phyloP scores from a whole-genome alignment of 108 stramenopile species.

The Bacterosira constricta region DNA sequence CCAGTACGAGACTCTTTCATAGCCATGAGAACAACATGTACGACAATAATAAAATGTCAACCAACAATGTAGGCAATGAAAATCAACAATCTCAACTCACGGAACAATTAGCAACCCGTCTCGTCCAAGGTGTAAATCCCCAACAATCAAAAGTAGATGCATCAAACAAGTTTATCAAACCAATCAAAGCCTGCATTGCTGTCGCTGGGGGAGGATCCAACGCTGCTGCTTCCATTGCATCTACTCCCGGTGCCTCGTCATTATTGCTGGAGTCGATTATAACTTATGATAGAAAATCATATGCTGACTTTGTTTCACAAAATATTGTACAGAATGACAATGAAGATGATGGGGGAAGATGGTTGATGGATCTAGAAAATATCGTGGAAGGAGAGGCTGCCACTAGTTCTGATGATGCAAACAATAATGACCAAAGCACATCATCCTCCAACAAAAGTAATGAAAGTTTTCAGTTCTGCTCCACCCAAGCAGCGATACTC shows the following conservation, averaged over 20 bases:
- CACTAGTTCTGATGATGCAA: background rate
- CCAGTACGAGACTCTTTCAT: too few relatives aligned
- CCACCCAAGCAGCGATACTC: constrained; percentile 53
- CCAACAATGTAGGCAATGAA: background rate
- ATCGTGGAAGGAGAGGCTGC: background rate
- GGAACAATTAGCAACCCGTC: background rate
- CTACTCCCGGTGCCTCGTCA: constrained; percentile 74
- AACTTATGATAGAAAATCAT: constrained; percentile 71
- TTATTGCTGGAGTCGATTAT: constrained; percentile 67
- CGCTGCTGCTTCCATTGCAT: constrained; percentile 65
- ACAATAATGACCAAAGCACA: background rate
- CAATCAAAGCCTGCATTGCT: constrained; percentile 33
- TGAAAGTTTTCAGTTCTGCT: constrained; percentile 45
- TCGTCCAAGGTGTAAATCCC: background rate
- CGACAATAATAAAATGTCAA: background rate
- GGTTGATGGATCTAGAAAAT: constrained; percentile 2
- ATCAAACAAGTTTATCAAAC: too few relatives aligned
- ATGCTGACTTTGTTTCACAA: constrained; percentile 55
- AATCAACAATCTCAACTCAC: background rate
- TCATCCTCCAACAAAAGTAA: constrained; percentile 3
- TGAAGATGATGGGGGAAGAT: background rate
- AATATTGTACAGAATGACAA: constrained; percentile 12
- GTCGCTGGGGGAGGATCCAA: constrained; percentile 62
- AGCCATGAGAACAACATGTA: too few relatives aligned
- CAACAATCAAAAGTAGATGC: too few relatives aligned